Evolutionary conservation across 345 rosid genomes (phyloP), one percentile per base, ranked within the genome.

Genomic region (Laguncularia racemosa): DNA sequence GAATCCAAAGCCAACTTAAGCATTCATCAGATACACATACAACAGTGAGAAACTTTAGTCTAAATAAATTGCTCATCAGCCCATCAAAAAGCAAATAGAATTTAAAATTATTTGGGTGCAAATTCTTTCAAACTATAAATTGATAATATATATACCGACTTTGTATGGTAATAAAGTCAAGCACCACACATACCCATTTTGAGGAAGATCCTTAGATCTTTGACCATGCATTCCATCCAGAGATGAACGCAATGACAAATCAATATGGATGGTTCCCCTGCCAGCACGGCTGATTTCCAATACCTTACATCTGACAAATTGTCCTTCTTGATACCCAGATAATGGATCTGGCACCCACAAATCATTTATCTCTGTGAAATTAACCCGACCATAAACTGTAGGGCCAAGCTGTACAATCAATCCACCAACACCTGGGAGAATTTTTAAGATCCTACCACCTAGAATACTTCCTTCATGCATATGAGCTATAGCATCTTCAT

Each of bases 231-330:
- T 72, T 81, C 90, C 96, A 60, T 75, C 77, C 60, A 78, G 71
- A 10, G 84, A 78, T 63, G 69, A 58, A 50, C 90, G 83, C 38
- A 93, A 60, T 16, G 97, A 87, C 67, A 93, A 69, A 68, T 93
- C 99, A 65, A 87, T 52, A 63, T 84, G 97, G 66, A 66, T 18
- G 63, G 78, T 84, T 46, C 91, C 95, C 67, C 65, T 81, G 59
- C 57, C 73, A 17, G 96, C 76, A 19, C 2, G 82, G 73, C 80
- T 70, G 65, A 87, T 72, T 76, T 93, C 97, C 61, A 93, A 60
- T 71, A 93, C 95, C 76, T 84, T 89, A 81, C 92, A 87, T 76
- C 84, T 89, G 65, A 93, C 88, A 67, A 89, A 93, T 48, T 93
- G 86, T 59, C 96, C 96, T 75, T 83, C 97, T 17, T 20, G 58